Evolutionary conservation across 768 basidiomycete species (phyloP).

Genomic region (Mycena albidolilacea): DNA sequence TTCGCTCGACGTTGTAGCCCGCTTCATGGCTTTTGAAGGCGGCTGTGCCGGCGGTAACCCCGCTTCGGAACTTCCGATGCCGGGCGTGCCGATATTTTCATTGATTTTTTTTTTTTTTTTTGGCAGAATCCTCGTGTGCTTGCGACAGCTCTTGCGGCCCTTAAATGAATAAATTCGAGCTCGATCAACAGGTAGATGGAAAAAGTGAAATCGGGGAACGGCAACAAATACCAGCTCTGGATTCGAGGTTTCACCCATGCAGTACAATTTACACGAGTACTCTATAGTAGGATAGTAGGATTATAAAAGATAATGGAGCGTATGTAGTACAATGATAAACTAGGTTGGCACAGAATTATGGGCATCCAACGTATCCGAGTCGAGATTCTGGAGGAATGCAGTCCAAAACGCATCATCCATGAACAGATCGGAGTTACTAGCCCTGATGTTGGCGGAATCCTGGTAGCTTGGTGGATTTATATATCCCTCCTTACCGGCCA

Average conservation of each 20-base stretch:
- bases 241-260: too few species aligned
- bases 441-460: neutral
- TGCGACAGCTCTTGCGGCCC: too few species aligned
- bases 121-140: too few species aligned
- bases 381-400: slow-evolving; percentile 56
- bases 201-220: too few species aligned
- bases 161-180: too few species aligned
- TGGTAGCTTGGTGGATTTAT: slow-evolving; percentile 1
- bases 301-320: too few species aligned
- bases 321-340: neutral
- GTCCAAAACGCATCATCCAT: slow-evolving; percentile 61
- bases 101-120: too few species aligned
- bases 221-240: too few species aligned
- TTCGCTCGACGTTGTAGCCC: neutral
- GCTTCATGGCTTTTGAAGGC: neutral
- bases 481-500: neutral
- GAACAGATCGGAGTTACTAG: slow-evolving; percentile 51
- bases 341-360: slow-evolving; percentile 10
- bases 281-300: too few species aligned
- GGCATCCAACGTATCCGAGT: slow-evolving; percentile 33
- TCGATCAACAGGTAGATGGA: too few species aligned
- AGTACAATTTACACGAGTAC: too few species aligned
- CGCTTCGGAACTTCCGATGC: slow-evolving; percentile 1
- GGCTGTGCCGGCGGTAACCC: slow-evolving; percentile 3
- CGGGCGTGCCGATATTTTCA: neutral